Evolutionary conservation across 345 rosid genomes (phyloP), one percentile per base, ranked within the genome.

Genomic region (Populus tremula): DNA sequence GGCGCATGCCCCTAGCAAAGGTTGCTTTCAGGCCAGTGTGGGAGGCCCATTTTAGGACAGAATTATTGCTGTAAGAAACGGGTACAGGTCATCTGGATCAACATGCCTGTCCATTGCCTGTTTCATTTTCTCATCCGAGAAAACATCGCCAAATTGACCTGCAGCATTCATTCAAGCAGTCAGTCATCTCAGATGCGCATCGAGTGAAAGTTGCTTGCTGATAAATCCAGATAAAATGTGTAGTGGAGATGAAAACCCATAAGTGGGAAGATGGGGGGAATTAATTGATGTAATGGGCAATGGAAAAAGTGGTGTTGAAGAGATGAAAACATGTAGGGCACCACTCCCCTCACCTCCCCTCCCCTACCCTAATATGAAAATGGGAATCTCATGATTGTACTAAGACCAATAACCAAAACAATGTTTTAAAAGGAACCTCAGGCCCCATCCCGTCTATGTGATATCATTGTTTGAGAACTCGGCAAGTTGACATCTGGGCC

Each of bases 361-460:
- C 14, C 70, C 29, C 67, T 5, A 14, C 6, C 38, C 25, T 56
- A 68, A 73, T 67, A 43, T 67, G 77, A 49, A 79, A 74, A 62
- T 64, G 81, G 83, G 84, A 78, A 82, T 82, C 85, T 82, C 87
- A 80, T 84, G 78, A 82, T 82, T 76, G 78, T 71, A 65, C 73
- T 33, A 23, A 72, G 74, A 79, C 20, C 70, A 72, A 76, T 50
- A 33, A 73, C 67, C 72, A 74, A 56, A 59, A 45, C 56, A 68
- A 62, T 50, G 47, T 18, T 47, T 41, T 21, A 17, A 9, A 38
- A 38, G 47, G 65, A 65, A 14, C 49, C 12, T 6, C 50, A 83
- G 78, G 81, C 38, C 79, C 86, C 87, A 67, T 81, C n/a, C 53
- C 80, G 18, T 70, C 76, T 65, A 27, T 33, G 35, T 79, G 23